Base-by-base conservation (phyloP, 108 stramenopile genomes). In the Conticribra guillardii region DNA sequence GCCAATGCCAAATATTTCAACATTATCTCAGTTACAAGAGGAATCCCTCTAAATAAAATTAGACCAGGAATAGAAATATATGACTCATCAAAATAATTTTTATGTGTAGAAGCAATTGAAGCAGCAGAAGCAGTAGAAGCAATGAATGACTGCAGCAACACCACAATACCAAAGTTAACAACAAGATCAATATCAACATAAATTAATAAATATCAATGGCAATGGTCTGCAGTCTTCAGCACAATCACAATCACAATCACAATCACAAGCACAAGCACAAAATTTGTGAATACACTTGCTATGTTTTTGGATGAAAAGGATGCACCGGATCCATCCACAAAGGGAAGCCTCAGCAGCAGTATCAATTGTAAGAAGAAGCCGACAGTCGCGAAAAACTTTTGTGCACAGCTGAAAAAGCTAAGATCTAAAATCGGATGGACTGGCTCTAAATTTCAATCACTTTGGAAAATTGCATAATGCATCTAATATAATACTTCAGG, bases 341-440 rank as follows among this genome's bases (percentile, higher is more conserved):
- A 41, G 8, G 11, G 37, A 5, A 41, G 37, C 37, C 11, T 41
- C 5, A 41, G 8, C 11, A 9, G 8, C 8, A 29, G 86, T 90
- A 18, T 84, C 88, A 47, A 87, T 85, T 0, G 88, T 85, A 60
- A 90, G 37, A 41, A 11, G 37, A 41, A 41, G 5, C 37, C 89
- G 64, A 89, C 88, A 1, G 90, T 91, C 29, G 85, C 82, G 44
- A 85, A 83, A 7, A 90, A 95, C 66, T 95, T 95, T 67, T 79
- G 87, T 0, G 57, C 80, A 2, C 98, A 99, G 68, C 85, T 99
- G 1, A 68, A 77, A 0, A 60, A 81, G 16, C 87, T 99, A 2
- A 96, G 97, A 64, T 69, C 72, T 4, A 74, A 84, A 15, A 91
- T 97, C 46, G 91, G 93, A n/a, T n/a, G n/a, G n/a, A n/a, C n/a